Percentiles rank a stretch among this genome's conserved stretches.
These are phyloP conservation scores for Sugiyamaella grinbergsii DNA, from an alignment of 1,139 yeast genomes.

Conservation along the genomic window DNA sequence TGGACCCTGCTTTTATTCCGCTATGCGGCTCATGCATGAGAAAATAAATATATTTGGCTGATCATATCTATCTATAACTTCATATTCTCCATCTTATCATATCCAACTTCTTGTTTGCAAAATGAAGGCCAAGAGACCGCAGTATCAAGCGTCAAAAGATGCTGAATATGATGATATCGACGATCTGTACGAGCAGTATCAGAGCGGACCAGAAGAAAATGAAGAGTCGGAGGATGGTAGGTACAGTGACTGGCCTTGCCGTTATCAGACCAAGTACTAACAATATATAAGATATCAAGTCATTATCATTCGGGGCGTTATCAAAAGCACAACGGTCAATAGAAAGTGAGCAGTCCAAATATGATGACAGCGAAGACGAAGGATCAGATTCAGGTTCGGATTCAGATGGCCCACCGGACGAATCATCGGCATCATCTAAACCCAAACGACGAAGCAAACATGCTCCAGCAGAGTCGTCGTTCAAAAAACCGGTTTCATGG, in stretches of 20 bases:
- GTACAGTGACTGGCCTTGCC: background rate
- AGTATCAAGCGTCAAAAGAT: constrained; percentile 16
- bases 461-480: constrained; percentile 76
- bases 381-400: constrained; percentile 28
- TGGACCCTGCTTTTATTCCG: background rate
- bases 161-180: constrained; percentile 14
- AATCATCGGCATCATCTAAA: constrained; percentile 18
- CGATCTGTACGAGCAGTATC: constrained; percentile 11
- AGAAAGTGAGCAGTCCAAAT: constrained; percentile 36
- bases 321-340: constrained; percentile 58
- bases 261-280: background rate
- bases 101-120: background rate
- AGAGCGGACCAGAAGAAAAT: constrained; percentile 24
- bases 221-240: constrained; percentile 28
- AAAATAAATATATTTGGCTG: constrained; percentile 4
- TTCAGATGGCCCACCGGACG: constrained; percentile 33
- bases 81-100: background rate
- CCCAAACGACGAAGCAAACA: constrained; percentile 52
- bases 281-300: constrained; percentile 44
- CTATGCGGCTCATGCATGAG: constrained; percentile 5
- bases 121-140: constrained; percentile 24
- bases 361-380: constrained; percentile 26
- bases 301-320: constrained; percentile 62
- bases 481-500: constrained; percentile 69
- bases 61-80: background rate